Evolutionary conservation across 768 basidiomycete genomes (phyloP).

Genomic region (Lactarius quietus): DNA sequence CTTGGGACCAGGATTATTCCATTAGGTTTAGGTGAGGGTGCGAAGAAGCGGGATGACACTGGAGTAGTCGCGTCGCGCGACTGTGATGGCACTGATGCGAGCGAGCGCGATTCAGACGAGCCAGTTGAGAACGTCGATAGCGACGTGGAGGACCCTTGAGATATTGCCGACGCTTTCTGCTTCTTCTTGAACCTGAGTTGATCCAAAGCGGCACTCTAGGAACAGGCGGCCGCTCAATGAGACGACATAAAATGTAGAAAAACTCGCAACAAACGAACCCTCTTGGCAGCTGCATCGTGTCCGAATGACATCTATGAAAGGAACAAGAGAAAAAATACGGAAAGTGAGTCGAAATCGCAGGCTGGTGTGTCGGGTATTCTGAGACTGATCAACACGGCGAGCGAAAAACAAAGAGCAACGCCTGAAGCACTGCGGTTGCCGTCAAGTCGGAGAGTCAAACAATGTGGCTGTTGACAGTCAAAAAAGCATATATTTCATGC

Average conservation of each 20-base stretch:
- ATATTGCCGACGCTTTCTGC: conserved; percentile 29
- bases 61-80: conserved; percentile 66
- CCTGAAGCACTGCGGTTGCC: conserved; percentile 15
- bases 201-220: conserved; percentile 43
- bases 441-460: conserved; percentile 36
- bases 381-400: background rate
- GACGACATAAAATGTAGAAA: conserved; percentile 29
- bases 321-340: background rate
- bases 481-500: conserved; percentile 23
- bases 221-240: conserved; percentile 21
- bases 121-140: conserved; percentile 27
- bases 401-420: conserved; percentile 3
- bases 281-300: conserved; percentile 22
- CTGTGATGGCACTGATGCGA: conserved; percentile 50
- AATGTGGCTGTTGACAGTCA: conserved; percentile 33
- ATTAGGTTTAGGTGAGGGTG: conserved; percentile 43
- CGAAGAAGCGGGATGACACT: conserved; percentile 56
- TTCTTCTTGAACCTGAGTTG: conserved; percentile 48
- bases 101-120: conserved; percentile 27
- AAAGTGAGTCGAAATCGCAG: background rate
- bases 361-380: background rate
- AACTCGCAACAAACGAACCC: conserved; percentile 27
- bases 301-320: conserved; percentile 22
- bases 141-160: conserved; percentile 28
- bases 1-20: conserved; percentile 70